phyloP scores from a whole-genome alignment of 805 yeast genomes.

The Metschnikowia santaceciliae region DNA sequence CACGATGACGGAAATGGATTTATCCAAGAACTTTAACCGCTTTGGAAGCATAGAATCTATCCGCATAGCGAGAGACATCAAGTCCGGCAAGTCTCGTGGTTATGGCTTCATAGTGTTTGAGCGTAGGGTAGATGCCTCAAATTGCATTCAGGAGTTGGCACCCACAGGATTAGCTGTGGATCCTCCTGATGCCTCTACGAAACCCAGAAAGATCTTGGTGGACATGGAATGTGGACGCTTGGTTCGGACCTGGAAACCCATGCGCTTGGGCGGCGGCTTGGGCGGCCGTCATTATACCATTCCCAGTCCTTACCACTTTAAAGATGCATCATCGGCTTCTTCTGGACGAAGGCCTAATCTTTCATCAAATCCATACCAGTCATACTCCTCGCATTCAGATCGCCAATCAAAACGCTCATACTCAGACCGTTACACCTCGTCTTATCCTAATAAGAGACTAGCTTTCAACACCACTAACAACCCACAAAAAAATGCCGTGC shows the following conservation, averaged over 20 bases:
- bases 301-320: constrained; percentile 20
- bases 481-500: neutral
- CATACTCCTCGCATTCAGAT: constrained; percentile 3
- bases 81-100: constrained; percentile 58
- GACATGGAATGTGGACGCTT: constrained; percentile 71
- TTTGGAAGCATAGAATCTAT: constrained; percentile 68
- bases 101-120: constrained; percentile 80
- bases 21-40: constrained; percentile 55
- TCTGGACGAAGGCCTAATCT: constrained; percentile 20
- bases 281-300: constrained; percentile 74
- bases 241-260: constrained; percentile 64
- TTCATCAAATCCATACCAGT: constrained; percentile 16
- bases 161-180: constrained; percentile 30
- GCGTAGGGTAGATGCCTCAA: constrained; percentile 53
- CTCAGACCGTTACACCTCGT: constrained; percentile 10
- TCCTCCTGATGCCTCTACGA: constrained; percentile 31
- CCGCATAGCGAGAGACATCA: constrained; percentile 33
- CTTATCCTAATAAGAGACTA: constrained; percentile 9
- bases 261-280: constrained; percentile 86
- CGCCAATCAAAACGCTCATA: constrained; percentile 10
- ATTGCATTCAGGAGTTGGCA: constrained; percentile 59
- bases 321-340: constrained; percentile 37
- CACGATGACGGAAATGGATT: constrained; percentile 58
- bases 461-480: constrained; percentile 5
- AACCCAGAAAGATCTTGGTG: constrained; percentile 53